Conservation (phyloP, 176 grass and related monocot genomes). For the Alopecurus myosuroides region DNA sequence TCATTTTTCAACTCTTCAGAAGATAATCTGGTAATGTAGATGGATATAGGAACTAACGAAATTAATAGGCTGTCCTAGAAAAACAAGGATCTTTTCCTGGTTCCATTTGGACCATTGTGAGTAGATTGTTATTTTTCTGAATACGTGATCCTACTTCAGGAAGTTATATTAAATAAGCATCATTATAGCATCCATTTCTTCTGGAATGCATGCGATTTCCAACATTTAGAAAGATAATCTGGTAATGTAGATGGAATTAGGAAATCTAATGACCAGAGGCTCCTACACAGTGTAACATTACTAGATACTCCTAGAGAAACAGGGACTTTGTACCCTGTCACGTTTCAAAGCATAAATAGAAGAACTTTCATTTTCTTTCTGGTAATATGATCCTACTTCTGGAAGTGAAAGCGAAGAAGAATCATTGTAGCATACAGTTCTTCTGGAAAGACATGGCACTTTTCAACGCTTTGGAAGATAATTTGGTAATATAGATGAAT, state of each 20-base stretch:
- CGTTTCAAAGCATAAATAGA: background rate
- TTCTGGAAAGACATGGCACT: background rate
- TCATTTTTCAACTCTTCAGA: background rate
- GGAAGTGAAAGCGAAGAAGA: background rate
- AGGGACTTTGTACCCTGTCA: background rate
- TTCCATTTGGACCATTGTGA: too few species aligned
- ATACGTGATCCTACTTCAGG: background rate
- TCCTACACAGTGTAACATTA: background rate
- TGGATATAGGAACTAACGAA: slow-evolving; percentile 8
- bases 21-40: background rate
- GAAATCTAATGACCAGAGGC: slow-evolving; percentile 7
- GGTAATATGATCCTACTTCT: background rate
- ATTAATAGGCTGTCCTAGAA: background rate
- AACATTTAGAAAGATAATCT: background rate
- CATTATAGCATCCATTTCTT: background rate
- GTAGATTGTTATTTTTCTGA: too few species aligned
- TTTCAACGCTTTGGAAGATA: background rate
- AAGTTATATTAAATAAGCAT: slow-evolving; percentile 5
- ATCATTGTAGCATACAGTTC: background rate
- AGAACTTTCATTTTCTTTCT: background rate
- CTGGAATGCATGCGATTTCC: background rate
- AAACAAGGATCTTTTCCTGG: background rate
- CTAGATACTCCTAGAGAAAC: background rate
- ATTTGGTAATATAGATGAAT: background rate
- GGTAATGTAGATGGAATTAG: background rate